Conservation (phyloP, 2,329 filamentous ascomycete species). For the Capronia coronata region DNA sequence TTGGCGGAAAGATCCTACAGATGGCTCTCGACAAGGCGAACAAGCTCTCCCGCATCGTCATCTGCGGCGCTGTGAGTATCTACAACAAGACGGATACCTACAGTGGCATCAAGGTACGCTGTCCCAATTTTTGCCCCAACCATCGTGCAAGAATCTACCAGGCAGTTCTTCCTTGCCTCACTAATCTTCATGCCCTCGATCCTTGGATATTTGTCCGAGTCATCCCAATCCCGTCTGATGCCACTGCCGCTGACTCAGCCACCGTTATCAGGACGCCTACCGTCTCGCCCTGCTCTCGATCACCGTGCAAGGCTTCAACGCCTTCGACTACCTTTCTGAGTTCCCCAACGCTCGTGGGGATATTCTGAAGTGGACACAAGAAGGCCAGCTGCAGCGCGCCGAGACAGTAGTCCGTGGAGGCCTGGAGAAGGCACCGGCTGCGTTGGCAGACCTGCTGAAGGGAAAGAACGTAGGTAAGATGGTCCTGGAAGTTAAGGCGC, state of each 20-base stretch:
- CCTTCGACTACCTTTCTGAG: constrained; percentile 55
- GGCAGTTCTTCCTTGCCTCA: constrained; percentile 34
- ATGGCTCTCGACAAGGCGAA: not conserved
- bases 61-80: constrained; percentile 55
- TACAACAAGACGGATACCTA: constrained; percentile 14
- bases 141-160: too few relatives aligned
- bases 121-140: constrained; percentile 35
- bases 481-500: not conserved
- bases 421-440: constrained; percentile 45
- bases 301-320: not conserved
- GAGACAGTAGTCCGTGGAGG: constrained; percentile 49
- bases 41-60: constrained; percentile 28
- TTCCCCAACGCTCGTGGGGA: constrained; percentile 52
- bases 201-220: too few relatives aligned
- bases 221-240: not conserved
- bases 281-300: not conserved
- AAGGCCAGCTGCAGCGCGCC: constrained; percentile 60
- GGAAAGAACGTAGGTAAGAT: constrained; percentile 61
- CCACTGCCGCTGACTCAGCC: not conserved
- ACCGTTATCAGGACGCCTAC: not conserved
- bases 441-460: constrained; percentile 50
- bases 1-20: constrained; percentile 25
- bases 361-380: constrained; percentile 63
- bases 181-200: too few relatives aligned
- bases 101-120: not conserved